Evolutionary conservation across 495 filamentous ascomycete species (phyloP), one percentile per base, ranked within the genome.

Genomic region (Trichoderma gamsii): DNA sequence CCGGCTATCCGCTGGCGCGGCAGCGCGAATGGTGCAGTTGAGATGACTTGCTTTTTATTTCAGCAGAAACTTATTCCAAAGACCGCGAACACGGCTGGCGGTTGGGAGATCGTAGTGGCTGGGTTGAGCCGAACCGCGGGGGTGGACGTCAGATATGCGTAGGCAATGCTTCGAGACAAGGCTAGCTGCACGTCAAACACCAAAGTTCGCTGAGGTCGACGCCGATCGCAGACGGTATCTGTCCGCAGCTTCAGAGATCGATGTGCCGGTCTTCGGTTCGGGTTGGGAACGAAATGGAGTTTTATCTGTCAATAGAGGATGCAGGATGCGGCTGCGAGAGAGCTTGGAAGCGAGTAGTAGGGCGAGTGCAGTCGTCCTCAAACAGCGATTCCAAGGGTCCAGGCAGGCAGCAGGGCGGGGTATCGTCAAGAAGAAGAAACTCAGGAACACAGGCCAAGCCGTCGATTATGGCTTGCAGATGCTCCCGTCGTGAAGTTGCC

Each of bases 1-100:
- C 66, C 27, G 32, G 46, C 66, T 59, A 67, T 61, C 46, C 41
- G 66, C 41, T 56, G 66, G 46, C 46, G 51, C 66, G 51, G 41
- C 46, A 67, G 29, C 49, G 46, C 66, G 44, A 38, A 49, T 38
- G 8, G 51, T 27, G 65, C n/a, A 66, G 41, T 32, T 16, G 27
- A 51, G 11, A n/a, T 43, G 35, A 38, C 35, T 38, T 38, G 35
- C 35, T 38, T 38, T 38, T 38, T 38, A 23, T n/a, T 25, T 29
- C 65, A 43, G 32, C 23, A 11, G 21, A 16, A 11, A 32, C 12
- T 61, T 8, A 61, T 4, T 29, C 2, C 23, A 32, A 32, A 61
- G 56, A 4, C 56, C 56, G 56, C 12, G 56, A 3, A 32, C 25
- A 61, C 25, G 23, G 25, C 25, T 13, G 51, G 51, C 29, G 16